Percentiles rank a stretch among this genome's conserved stretches.
Evolutionary conservation across 495 filamentous ascomycete species (phyloP).

Genomic region (Friedmanniomyces simplex): DNA sequence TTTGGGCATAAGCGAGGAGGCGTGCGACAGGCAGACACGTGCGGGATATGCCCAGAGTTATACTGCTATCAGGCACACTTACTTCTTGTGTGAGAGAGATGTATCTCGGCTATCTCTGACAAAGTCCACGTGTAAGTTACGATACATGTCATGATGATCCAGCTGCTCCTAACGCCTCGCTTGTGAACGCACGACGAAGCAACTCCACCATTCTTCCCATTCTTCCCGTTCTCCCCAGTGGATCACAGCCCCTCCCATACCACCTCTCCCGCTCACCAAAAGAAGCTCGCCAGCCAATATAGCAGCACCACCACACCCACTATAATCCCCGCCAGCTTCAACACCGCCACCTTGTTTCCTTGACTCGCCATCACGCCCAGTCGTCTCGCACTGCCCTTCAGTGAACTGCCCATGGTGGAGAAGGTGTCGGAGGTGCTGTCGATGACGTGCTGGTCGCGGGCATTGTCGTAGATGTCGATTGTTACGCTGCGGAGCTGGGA

Average conservation of each 20-base stretch:
- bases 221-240: background rate
- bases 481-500: conserved; percentile 89
- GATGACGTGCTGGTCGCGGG: conserved; percentile 72
- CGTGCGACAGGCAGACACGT: no score
- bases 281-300: conserved; percentile 46
- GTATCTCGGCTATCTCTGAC: no score
- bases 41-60: no score
- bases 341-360: conserved; percentile 80
- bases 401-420: conserved; percentile 50
- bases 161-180: background rate
- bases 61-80: no score
- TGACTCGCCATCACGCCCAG: conserved; percentile 82
- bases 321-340: conserved; percentile 81
- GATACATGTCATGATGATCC: background rate
- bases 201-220: background rate
- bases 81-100: no score
- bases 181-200: background rate
- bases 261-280: conserved; percentile 14
- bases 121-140: background rate
- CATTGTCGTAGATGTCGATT: conserved; percentile 96
- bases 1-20: no score
- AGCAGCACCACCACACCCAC: conserved; percentile 61
- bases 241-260: background rate
- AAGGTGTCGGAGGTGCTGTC: conserved; percentile 66
- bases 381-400: conserved; percentile 80